Percentiles rank a stretch among this genome's conserved stretches.
Conservation (phyloP, 164 flowering plant species). For the Nymphaea thermarum region DNA sequence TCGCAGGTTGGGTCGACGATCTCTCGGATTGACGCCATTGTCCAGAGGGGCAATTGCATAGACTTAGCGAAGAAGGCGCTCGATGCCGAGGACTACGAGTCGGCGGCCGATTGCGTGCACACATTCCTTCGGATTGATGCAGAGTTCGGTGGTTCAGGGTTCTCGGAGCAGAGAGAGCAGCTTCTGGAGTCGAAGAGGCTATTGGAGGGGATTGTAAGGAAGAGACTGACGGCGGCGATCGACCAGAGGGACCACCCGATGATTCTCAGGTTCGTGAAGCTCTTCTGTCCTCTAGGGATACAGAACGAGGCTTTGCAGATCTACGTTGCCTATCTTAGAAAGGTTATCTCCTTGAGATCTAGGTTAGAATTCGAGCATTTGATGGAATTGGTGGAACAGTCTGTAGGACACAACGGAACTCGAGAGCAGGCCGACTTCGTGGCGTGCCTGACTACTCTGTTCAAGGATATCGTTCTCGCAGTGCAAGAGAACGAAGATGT, state of each 20-base stretch:
- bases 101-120: slow-evolving; percentile 52
- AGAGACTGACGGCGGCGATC: slow-evolving; percentile 42
- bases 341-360: slow-evolving; percentile 66
- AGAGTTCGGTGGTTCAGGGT: slow-evolving; percentile 37
- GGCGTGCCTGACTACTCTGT: slow-evolving; percentile 69
- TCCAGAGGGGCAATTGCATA: slow-evolving; percentile 53
- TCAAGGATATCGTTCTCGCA: slow-evolving; percentile 83
- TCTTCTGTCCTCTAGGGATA: slow-evolving; percentile 47
- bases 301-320: slow-evolving; percentile 84
- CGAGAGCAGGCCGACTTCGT: slow-evolving; percentile 42
- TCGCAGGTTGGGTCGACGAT: slow-evolving; percentile 65
- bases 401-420: slow-evolving; percentile 4
- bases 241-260: slow-evolving; percentile 68
- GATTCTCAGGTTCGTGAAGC: slow-evolving; percentile 45
- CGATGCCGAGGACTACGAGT: slow-evolving; percentile 59
- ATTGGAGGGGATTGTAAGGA: slow-evolving; percentile 64
- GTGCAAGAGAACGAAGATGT: slow-evolving; percentile 73
- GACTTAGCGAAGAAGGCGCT: slow-evolving; percentile 63
- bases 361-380: slow-evolving; percentile 64
- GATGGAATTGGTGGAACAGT: slow-evolving; percentile 53
- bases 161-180: slow-evolving; percentile 61
- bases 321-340: slow-evolving; percentile 69
- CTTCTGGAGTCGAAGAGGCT: slow-evolving; percentile 49
- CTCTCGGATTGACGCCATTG: slow-evolving; percentile 67
- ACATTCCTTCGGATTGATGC: slow-evolving; percentile 62